phyloP scores from a whole-genome alignment of 2,329 filamentous ascomycete genomes.

The Coniochaeta sp. region DNA sequence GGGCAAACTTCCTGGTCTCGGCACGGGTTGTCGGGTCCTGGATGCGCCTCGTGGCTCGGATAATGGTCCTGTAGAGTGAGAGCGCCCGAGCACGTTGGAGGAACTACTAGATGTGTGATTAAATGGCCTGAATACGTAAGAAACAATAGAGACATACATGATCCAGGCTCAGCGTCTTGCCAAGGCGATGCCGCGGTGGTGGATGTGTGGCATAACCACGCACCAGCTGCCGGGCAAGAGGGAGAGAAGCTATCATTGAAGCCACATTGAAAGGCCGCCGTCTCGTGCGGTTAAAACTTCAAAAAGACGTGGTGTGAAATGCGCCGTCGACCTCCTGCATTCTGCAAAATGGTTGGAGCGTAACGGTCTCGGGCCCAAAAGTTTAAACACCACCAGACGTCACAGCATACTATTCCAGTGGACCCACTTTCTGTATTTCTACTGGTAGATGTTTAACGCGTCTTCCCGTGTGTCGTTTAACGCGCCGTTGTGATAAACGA shows the following conservation, averaged over 20 bases:
- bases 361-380: no score
- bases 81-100: slow-evolving; percentile 49
- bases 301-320: neutral
- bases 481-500: no score
- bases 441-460: no score
- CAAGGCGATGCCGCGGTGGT: slow-evolving; percentile 27
- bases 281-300: neutral
- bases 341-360: neutral
- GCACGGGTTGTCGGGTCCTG: slow-evolving; percentile 39
- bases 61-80: slow-evolving; percentile 50
- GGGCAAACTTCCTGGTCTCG: slow-evolving; percentile 51
- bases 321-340: neutral
- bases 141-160: slow-evolving; percentile 39
- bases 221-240: slow-evolving; percentile 14
- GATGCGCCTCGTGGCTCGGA: slow-evolving; percentile 48
- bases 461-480: no score
- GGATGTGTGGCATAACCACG: slow-evolving; percentile 30
- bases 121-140: neutral
- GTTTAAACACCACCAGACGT: no score
- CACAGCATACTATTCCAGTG: no score
- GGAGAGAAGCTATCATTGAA: slow-evolving; percentile 13
- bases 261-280: neutral
- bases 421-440: no score
- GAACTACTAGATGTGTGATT: slow-evolving; percentile 35
- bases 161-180: slow-evolving; percentile 46